Percentiles rank a stretch among this genome's conserved stretches.
Conservation (phyloP, 2,329 filamentous ascomycete genomes). For the Lasiodiplodia hormozganensis region DNA sequence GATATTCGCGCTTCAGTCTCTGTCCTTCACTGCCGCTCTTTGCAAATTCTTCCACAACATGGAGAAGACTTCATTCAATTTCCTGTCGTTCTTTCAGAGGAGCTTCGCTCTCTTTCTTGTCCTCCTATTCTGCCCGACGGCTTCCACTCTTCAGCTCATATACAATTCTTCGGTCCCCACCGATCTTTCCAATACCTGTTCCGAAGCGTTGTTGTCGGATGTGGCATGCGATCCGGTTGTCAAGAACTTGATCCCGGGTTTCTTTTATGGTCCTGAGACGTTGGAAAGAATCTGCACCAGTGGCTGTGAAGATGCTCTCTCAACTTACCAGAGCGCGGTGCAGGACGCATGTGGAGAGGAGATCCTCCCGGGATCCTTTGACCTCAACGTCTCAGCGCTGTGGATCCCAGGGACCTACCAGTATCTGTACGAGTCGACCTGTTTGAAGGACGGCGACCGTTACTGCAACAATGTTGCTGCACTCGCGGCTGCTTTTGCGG, state of each 20-base stretch:
- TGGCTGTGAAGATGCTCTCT: not conserved
- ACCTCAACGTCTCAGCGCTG: not conserved
- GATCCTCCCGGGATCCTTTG: not conserved
- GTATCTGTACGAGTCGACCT: not conserved
- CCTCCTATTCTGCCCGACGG: not conserved
- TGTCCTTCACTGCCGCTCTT: not conserved
- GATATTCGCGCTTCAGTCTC: not conserved
- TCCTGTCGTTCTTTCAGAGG: not conserved
- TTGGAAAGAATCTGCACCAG: not conserved
- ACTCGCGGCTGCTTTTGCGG: not conserved
- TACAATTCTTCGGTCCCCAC: not conserved
- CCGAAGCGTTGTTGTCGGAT: not conserved
- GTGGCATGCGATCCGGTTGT: not conserved
- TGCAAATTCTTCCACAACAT: not conserved
- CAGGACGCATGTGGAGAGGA: not conserved
- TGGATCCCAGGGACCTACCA: not conserved
- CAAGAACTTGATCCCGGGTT: not conserved
- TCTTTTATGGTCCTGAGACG: not conserved
- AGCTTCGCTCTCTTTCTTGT: not conserved
- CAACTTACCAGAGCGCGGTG: not conserved
- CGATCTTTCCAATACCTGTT: not conserved
- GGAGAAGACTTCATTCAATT: not conserved
- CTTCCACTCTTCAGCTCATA: not conserved
- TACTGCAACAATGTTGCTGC: slow-evolving; percentile 5
- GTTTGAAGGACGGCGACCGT: not conserved